Evolutionary conservation across 176 grass and related monocot genomes (phyloP), one percentile per base, ranked within the genome.

Genomic region (Oryza australiensis): DNA sequence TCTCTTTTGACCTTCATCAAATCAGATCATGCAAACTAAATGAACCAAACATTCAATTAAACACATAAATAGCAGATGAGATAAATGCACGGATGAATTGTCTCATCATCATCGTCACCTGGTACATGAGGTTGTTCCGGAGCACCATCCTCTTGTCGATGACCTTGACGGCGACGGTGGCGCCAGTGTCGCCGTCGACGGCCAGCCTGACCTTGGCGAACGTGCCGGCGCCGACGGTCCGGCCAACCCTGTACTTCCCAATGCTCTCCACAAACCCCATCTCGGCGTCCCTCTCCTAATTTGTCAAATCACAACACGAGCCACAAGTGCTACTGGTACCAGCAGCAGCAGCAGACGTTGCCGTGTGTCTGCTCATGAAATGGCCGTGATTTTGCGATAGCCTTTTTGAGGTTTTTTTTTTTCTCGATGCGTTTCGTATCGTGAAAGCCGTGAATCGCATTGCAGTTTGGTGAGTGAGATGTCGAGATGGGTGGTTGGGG

Each of bases 181-280:
- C 32, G 71, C 81, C 75, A 7, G 88, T 90, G 32, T 95, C 88
- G 5, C 24, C 5, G 84, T 92, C 40, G 9, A 84, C 79, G 9
- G 79, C 88, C 33, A 95, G 74, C 90, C 81, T 84, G 35, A 92
- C 93, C 85, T 95, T 95, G 16, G 93, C 88, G 78, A 95, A 95
- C 24, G 71, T 55, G 64, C 93, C 93, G 75, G 90, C 90, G 8
- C 93, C 93, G 64, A 95, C 78, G 38, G 93, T 92, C 64, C 87
- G 46, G 34, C 88, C 85, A 2, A 95, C 69, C 22, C 71, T 76
- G 83, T 95, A 95, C 82, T 79, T 95, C 15, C 90, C 93, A 2
- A 92, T 22, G 65, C 11, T 89, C 72, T 76, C 70, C 75, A 26
- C 20, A 20, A 79, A 74, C 66, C 85, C 87, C 81, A 90, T 90